Evolutionary conservation across 2,329 filamentous ascomycete genomes (phyloP).

Genomic region (Aspergillus melleus): DNA sequence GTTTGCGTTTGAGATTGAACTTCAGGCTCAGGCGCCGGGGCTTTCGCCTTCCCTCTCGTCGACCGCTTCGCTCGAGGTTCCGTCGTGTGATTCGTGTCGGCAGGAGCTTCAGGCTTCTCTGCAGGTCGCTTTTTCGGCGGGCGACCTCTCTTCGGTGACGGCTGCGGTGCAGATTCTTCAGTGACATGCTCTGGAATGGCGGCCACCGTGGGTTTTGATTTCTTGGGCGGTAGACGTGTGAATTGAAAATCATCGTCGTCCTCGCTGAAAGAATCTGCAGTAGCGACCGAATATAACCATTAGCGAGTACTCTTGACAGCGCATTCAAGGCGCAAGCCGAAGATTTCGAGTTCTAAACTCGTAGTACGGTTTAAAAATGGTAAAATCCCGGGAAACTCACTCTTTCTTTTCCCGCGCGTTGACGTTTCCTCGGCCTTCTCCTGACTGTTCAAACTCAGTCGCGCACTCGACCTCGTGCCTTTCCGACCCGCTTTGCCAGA

Average conservation of each 20-base stretch:
- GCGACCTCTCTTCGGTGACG: constrained; percentile 37
- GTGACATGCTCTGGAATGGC: constrained; percentile 27
- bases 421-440: constrained; percentile 25
- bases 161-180: constrained; percentile 35
- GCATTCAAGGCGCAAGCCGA: neutral
- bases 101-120: constrained; percentile 15
- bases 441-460: constrained; percentile 39
- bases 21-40: constrained; percentile 11
- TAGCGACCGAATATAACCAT: constrained; percentile 12
- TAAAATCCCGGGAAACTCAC: constrained; percentile 35
- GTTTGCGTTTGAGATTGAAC: neutral
- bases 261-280: constrained; percentile 61
- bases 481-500: constrained; percentile 24
- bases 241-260: constrained; percentile 77
- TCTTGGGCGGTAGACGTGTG: constrained; percentile 66
- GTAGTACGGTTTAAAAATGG: neutral
- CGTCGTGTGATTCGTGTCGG: constrained; percentile 17
- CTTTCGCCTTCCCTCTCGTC: constrained; percentile 28
- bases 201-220: constrained; percentile 53
- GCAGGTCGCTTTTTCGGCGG: constrained; percentile 45
- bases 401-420: constrained; percentile 36
- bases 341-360: neutral
- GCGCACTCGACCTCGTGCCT: constrained; percentile 31
- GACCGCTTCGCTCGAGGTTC: constrained; percentile 25
- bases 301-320: neutral